phyloP scores from a whole-genome alignment of 805 yeast species.

The Jamesozyma gamospora region DNA sequence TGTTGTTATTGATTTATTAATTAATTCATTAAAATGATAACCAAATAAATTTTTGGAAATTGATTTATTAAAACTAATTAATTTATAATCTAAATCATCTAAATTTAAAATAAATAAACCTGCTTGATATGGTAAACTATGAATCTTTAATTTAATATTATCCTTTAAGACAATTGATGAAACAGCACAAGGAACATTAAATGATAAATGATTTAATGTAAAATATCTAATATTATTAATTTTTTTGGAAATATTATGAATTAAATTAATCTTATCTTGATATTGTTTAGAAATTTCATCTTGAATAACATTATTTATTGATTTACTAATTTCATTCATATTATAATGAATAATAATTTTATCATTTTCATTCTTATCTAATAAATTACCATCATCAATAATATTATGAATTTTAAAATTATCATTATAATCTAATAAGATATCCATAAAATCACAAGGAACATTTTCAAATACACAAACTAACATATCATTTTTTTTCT shows the following conservation, averaged over 20 bases:
- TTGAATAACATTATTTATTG: constrained; percentile 15
- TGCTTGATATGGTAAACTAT: constrained; percentile 74
- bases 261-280: constrained; percentile 9
- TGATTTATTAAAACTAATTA: constrained; percentile 69
- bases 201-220: constrained; percentile 40
- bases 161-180: constrained; percentile 47
- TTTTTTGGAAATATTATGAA: constrained; percentile 31
- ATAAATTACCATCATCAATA: background rate
- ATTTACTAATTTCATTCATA: constrained; percentile 17
- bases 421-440: constrained; percentile 31
- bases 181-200: constrained; percentile 63
- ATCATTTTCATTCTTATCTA: constrained; percentile 3
- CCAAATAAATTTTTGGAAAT: constrained; percentile 74
- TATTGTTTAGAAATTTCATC: constrained; percentile 18
- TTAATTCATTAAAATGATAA: constrained; percentile 35
- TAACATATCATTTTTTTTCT: constrained; percentile 52
- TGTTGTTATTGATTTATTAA: constrained; percentile 39
- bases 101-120: constrained; percentile 57
- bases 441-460: constrained; percentile 51
- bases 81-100: constrained; percentile 34
- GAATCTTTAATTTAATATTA: constrained; percentile 51
- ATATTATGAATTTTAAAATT: constrained; percentile 17
- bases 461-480: constrained; percentile 82
- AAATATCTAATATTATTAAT: constrained; percentile 55
- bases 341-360: background rate